These are phyloP conservation scores for Metarhizium anisopliae DNA, from an alignment of 2,329 filamentous ascomycete species.

Conservation along the genomic window DNA sequence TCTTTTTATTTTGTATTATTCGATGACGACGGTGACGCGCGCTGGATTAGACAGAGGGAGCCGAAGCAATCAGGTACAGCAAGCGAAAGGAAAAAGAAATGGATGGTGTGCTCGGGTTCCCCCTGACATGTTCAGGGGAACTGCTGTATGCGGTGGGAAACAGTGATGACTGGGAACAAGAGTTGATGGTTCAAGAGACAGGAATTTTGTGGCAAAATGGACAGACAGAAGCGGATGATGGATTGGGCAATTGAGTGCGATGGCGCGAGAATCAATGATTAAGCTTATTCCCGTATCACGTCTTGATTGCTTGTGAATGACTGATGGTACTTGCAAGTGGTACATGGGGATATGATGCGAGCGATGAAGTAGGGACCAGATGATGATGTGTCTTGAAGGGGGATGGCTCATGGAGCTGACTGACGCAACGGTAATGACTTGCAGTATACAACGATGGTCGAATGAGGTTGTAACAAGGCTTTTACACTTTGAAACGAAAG, in stretches of 20 bases:
- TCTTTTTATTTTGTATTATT: neutral
- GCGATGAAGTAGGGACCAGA: too few species aligned
- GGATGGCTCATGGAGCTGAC: too few species aligned
- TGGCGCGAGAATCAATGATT: slow-evolving; percentile 9
- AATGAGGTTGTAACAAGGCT: too few species aligned
- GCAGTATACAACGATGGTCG: too few species aligned
- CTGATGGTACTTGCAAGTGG: neutral
- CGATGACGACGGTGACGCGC: neutral
- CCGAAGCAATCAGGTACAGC: neutral
- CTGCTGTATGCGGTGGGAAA: slow-evolving; percentile 7
- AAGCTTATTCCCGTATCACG: neutral
- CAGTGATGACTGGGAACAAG: slow-evolving; percentile 13
- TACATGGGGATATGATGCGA: neutral
- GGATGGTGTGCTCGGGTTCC: neutral
- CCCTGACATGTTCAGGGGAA: slow-evolving; percentile 7
- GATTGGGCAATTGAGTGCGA: slow-evolving; percentile 19
- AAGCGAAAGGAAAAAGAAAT: slow-evolving; percentile 2
- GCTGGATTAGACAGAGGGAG: slow-evolving; percentile 2
- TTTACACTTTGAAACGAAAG: too few species aligned
- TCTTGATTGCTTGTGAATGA: neutral
- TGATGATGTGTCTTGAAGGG: too few species aligned
- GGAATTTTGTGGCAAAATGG: slow-evolving; percentile 10
- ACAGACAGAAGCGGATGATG: slow-evolving; percentile 17
- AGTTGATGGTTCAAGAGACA: slow-evolving; percentile 8
- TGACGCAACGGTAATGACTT: too few species aligned